Evolutionary conservation across 2,329 filamentous ascomycete genomes (phyloP), one percentile per base, ranked within the genome.

Genomic region (Pyrenophora graminea): DNA sequence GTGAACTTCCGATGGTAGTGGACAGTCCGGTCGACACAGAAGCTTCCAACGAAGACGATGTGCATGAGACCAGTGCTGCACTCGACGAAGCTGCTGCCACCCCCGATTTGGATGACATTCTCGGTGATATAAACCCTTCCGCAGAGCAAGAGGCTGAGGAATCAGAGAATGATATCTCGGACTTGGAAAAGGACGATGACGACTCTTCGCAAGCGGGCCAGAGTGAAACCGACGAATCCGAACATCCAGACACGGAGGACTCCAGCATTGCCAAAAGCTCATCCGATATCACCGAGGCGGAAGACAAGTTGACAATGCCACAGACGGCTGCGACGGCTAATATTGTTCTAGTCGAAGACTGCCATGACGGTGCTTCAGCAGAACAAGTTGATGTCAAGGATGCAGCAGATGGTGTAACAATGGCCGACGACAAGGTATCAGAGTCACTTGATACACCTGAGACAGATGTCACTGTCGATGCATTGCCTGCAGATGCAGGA

Each of bases 161-260:
- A n/a, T 30, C 34, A 7, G 48, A 39, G 4, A 12, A 23, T 36
- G 38, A 37, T 0, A 47, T 42, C 19, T 51, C 48, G 2, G 39
- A 45, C 30, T 45, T 39, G 33, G 51, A 47, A 33, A 23, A 21
- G 12, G 52, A 38, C 19, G 15, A 41, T 9, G 51, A 54, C 17
- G 41, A 18, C 21, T 48, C 40, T 7, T 43, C 37, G 5, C 43
- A 47, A 5, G 31, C n/a, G n/a, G 39, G 43, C 15, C 39, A 47
- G 21, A 41, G 32, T n/a, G 39, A 55, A n/a, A 48, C 37, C n/a
- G 41, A 52, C 19, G 36, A 36, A n/a, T 51, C 48, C 4, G 51
- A 55, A 34, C 43, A 44, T 12, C 33, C 38, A 15, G 39, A 47
- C 15, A 33, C 8, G 3, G 48, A 55, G 33, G 36, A 25, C 8